A percentile compares a stretch with the other conserved stretches of the same genome.
Conservation (phyloP, 371 early-diverging fungal species). For the Mortierella polycephala region DNA sequence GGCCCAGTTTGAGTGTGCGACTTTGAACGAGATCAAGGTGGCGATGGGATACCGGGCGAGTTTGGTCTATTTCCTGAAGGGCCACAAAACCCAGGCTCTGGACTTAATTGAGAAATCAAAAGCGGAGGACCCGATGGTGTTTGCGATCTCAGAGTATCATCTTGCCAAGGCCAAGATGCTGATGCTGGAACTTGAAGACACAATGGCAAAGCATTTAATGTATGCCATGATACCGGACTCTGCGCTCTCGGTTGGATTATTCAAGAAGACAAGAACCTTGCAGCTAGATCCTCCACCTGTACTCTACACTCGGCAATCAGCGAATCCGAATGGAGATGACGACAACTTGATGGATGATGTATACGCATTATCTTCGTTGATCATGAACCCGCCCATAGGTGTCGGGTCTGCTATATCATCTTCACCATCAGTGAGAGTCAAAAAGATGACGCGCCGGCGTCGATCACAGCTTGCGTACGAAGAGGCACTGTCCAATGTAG, state of each 20-base stretch:
- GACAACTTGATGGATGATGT: not conserved
- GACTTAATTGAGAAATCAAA: conserved; percentile 29
- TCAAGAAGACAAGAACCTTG: conserved; percentile 16
- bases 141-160: conserved; percentile 39
- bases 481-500: not conserved
- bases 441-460: conserved; percentile 27
- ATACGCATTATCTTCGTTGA: not conserved
- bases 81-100: conserved; percentile 17
- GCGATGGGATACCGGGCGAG: conserved; percentile 44
- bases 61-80: conserved; percentile 25
- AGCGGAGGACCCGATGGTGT: conserved; percentile 18
- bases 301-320: not conserved
- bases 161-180: conserved; percentile 35
- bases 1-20: conserved; percentile 43
- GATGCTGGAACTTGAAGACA: conserved; percentile 40
- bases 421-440: conserved; percentile 39
- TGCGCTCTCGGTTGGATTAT: conserved; percentile 33
- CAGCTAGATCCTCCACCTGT: not conserved
- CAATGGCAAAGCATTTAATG: conserved; percentile 37
- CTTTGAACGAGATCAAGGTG: conserved; percentile 53
- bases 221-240: conserved; percentile 51
- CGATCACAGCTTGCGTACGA: conserved; percentile 24
- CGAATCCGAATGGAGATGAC: no score
- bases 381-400: not conserved
- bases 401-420: conserved; percentile 2